phyloP scores from a whole-genome alignment of 1,284 basidiomycete species.

The Leccinum pallidistipes region DNA sequence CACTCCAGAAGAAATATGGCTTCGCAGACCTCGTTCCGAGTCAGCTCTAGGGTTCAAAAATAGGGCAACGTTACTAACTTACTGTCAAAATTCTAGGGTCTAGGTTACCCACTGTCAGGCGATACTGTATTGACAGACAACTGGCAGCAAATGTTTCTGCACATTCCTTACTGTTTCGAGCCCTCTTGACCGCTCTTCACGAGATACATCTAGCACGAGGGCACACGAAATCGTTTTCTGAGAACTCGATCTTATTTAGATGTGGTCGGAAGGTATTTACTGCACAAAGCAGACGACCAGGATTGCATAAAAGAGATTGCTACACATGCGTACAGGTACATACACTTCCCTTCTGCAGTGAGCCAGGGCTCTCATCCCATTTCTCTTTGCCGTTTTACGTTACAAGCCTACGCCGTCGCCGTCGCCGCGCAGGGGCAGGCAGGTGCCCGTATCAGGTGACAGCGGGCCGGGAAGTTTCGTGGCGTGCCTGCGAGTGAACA shows the following conservation, averaged over 20 bases:
- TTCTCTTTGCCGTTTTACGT: neutral
- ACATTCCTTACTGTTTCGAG: neutral
- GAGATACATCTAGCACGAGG: neutral
- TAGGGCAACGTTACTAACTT: neutral
- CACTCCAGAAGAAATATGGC: neutral
- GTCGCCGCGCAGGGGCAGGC: neutral
- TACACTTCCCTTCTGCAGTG: neutral
- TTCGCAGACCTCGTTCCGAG: neutral
- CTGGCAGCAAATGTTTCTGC: neutral
- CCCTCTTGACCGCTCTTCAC: too few relatives aligned
- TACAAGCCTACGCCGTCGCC: neutral
- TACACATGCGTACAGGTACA: neutral
- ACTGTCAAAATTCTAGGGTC: neutral
- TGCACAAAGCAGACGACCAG: neutral
- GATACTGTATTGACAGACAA: neutral
- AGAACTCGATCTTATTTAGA: neutral
- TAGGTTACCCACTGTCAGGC: neutral
- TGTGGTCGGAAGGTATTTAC: neutral
- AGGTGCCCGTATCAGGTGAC: neutral
- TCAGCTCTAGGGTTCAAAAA: neutral
- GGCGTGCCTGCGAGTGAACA: neutral
- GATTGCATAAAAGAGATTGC: neutral
- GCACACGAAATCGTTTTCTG: neutral
- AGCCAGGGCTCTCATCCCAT: neutral
- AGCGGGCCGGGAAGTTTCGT: neutral